phyloP scores from a whole-genome alignment of 2,329 filamentous ascomycete species.

The Penicillium sp. region DNA sequence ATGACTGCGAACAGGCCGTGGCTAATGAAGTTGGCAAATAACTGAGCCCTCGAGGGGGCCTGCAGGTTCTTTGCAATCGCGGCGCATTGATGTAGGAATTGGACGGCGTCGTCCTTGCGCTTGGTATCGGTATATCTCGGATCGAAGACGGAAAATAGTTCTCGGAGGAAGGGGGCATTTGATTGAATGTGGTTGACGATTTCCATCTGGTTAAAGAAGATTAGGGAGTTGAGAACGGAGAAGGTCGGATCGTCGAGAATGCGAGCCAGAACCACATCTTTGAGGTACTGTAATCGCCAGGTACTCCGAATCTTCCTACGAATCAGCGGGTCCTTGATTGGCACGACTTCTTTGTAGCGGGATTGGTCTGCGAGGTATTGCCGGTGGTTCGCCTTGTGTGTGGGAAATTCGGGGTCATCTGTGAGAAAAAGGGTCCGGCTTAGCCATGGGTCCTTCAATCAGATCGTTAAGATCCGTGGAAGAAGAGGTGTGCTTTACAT shows the following conservation, averaged over 20 bases:
- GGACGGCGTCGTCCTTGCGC: conserved; percentile 89
- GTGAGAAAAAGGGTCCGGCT: conserved; percentile 19
- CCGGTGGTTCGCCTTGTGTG: conserved; percentile 95
- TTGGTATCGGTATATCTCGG: conserved; percentile 67
- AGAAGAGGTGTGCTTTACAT: conserved; percentile 57
- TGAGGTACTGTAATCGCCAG: conserved; percentile 93
- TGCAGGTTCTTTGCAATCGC: conserved; percentile 94
- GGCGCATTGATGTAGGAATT: conserved; percentile 97
- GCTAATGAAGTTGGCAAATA: conserved; percentile 89
- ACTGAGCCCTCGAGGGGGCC: conserved; percentile 74
- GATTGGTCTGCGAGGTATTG: conserved; percentile 89
- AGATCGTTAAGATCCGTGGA: conserved; percentile 10
- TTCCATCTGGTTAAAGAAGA: conserved; percentile 99
- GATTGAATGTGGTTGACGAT: conserved; percentile 93
- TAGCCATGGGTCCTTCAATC: conserved; percentile 33
- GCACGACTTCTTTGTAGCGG: conserved; percentile 94
- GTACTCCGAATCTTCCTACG: conserved; percentile 94
- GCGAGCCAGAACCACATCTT: conserved; percentile 95
- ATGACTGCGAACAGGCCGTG: conserved; percentile 89
- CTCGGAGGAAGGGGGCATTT: conserved; percentile 77
- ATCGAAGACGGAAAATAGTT: conserved; percentile 86
- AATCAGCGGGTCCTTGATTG: conserved; percentile 81
- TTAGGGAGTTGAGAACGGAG: conserved; percentile 94
- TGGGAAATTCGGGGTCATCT: conserved; percentile 96
- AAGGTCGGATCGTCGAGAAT: conserved; percentile 98